Base-by-base conservation (phyloP, 2,329 filamentous ascomycete genomes). In the Colletotrichum sp. region DNA sequence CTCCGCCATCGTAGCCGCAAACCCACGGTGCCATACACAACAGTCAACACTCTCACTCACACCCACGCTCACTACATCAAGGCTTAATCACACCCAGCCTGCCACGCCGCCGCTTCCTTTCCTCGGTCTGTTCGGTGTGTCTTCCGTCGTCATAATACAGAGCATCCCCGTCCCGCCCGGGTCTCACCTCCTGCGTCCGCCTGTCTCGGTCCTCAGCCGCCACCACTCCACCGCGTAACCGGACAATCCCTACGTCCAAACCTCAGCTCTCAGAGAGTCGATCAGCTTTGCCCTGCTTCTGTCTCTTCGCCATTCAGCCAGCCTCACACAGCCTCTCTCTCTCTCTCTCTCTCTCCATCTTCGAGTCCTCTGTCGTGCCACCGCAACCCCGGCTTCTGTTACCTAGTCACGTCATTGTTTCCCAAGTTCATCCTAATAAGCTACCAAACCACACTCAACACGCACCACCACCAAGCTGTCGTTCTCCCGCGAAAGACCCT, bases 201-300 rank as follows among this genome's bases (percentile, higher is more conserved):
- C 44, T 76, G 74, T 76, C 74, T 76, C 71, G 74, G 59, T 74
- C 28, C 52, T 74, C 59, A 68, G 71, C 70, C 65, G 71, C 64
- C 74, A 74, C 64, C 70, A 74, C 74, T 65, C 57, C 34, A 60
- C 16, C 49, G 68, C 21, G n/a, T 39, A 34, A 64, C 39, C 55
- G 12, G 44, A 63, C 44, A 52, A 64, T 36, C 32, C 63, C 32
- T 68, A 13, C 70, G 57, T 24, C 26, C 44, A 52, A 12, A 12
- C n/a, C n/a, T 59, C 39, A 28, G 32, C 21, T 49, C 36, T 34
- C 55, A 69, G 21, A 52, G 44, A 52, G 21, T 66, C 52, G 12
- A 75, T 67, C 64, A 44, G 30, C 44, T 26, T 64, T 34, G 34
- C 69, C 26, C 21, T 59, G 26, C 57, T 63, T 28, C 44, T 63